Conservation (phyloP, 257 asterid genomes). For the Solanum gracilifrons region DNA sequence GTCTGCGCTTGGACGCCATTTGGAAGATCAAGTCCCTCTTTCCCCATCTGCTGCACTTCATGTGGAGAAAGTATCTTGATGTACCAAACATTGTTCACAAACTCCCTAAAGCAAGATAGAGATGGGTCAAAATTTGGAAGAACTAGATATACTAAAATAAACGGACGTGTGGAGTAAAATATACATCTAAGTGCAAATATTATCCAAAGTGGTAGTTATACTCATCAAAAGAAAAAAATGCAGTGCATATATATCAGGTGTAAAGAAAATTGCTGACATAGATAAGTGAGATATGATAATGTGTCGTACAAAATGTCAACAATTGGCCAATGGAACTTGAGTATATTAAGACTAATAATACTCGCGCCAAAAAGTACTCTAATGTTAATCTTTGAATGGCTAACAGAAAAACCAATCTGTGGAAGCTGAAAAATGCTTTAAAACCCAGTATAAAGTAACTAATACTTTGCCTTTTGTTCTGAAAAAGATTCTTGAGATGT, state of each 20-base stretch:
- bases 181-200: not conserved
- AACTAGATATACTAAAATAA: not conserved
- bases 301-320: not conserved
- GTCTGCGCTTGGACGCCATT: conserved; percentile 28
- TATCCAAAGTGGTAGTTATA: not conserved
- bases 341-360: not conserved
- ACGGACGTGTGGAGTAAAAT: not conserved
- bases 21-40: conserved; percentile 65
- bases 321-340: not conserved
- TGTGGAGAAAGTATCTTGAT: conserved; percentile 86
- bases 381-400: not conserved
- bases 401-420: not conserved
- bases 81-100: conserved; percentile 72
- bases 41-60: conserved; percentile 95
- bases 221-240: not conserved
- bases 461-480: not conserved
- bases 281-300: not conserved
- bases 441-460: not conserved
- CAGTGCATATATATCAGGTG: not conserved
- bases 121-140: not conserved
- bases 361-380: not conserved
- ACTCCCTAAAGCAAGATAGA: conserved; percentile 44
- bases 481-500: not conserved
- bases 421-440: not conserved
- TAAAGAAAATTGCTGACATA: not conserved